Conservation (phyloP, 1,284 basidiomycete genomes). For the Malassezia nana region DNA sequence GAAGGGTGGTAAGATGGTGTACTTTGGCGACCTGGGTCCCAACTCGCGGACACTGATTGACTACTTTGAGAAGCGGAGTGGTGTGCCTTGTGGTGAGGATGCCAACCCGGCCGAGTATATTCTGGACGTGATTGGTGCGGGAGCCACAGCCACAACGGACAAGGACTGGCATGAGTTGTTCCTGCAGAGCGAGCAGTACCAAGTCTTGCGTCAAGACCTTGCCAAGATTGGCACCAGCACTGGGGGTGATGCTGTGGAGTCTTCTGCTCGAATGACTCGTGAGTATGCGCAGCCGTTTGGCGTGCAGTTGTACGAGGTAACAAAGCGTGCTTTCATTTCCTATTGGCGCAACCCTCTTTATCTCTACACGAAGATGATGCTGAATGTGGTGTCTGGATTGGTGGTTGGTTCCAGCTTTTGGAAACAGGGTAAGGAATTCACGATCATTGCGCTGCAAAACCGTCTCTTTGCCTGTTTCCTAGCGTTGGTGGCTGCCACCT, state of each 20-base stretch:
- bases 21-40: slow-evolving; percentile 62
- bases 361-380: slow-evolving; percentile 50
- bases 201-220: slow-evolving; percentile 20
- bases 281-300: slow-evolving; percentile 36
- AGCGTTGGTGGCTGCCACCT: slow-evolving; percentile 38
- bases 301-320: slow-evolving; percentile 39
- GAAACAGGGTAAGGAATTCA: slow-evolving; percentile 22
- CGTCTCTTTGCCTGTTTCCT: slow-evolving; percentile 60
- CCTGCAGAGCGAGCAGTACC: slow-evolving; percentile 22
- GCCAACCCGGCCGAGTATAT: slow-evolving; percentile 42
- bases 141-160: slow-evolving; percentile 33
- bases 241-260: slow-evolving; percentile 3
- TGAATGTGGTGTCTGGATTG: slow-evolving; percentile 51
- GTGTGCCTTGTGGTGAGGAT: slow-evolving; percentile 48
- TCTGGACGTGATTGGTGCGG: slow-evolving; percentile 40
- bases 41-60: slow-evolving; percentile 56
- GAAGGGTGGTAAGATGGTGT: slow-evolving; percentile 33
- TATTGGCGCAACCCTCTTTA: slow-evolving; percentile 47
- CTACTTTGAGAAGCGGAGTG: slow-evolving; percentile 63
- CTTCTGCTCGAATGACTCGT: slow-evolving; percentile 14
- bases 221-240: slow-evolving; percentile 13
- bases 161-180: slow-evolving; percentile 39
- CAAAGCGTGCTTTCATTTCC: slow-evolving; percentile 29
- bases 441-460: slow-evolving; percentile 55
- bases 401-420: slow-evolving; percentile 54